Evolutionary conservation across 306 rosid genomes (phyloP), one percentile per base, ranked within the genome.

Genomic region (Medicago ruthenica): DNA sequence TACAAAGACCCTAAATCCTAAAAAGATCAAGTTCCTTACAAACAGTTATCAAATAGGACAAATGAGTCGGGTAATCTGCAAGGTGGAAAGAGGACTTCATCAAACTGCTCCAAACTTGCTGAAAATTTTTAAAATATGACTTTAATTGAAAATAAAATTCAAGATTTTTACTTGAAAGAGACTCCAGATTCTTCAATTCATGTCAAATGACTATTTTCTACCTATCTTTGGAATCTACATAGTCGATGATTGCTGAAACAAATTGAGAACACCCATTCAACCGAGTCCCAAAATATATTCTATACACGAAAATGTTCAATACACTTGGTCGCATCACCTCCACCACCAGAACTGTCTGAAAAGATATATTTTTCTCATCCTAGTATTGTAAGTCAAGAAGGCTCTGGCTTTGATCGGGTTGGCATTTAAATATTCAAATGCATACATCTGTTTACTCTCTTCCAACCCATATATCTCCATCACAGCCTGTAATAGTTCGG

Each of bases 381-480:
- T 85, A 40, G 86, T 39, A 67, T 89, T 71, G 79, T 92, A 92
- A 5, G 97, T 86, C 85, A 92, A 39, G 74, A 92, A 88, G 39
- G 96, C 93, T 77, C 96, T 83, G 42, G 96, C 90, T 85, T 89
- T 92, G 62, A 89, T 80, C 2, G 93, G 96, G 79, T 92, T 88
- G 0, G 89, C 93, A 37, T 92, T 92, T 71, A 92, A 81, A 82
- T 88, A 92, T 76, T 92, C 93, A 15, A 89, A 89, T 40, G 96
- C 96, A 17, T 89, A 89, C 97, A 92, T 92, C 79, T 89, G 91
- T 66, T 65, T 86, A 22, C 86, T 89, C 85, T 92, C 97, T 71
- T 92, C 97, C 85, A 92, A 67, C 48, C 87, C 93, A 66, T 92
- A 90, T n/a, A 92, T 80, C 80, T 92, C 91, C 96, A 88, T 92